These are phyloP conservation scores for Colletotrichum chrysophilum DNA, from an alignment of 2,329 filamentous ascomycete species.

Conservation along the genomic window DNA sequence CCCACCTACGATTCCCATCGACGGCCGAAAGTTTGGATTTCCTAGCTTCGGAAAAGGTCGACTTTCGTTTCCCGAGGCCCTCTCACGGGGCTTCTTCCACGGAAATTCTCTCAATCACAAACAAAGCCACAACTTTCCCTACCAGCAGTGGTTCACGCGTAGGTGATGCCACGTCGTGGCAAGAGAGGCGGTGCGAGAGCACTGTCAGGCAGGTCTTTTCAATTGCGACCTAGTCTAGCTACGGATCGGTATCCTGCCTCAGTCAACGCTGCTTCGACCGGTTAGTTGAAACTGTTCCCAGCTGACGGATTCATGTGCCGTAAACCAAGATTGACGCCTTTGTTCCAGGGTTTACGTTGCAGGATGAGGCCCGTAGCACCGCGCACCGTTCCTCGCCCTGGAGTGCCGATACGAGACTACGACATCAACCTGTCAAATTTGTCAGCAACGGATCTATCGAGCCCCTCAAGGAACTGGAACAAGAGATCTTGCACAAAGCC, in stretches of 20 bases:
- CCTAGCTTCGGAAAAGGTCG: not conserved
- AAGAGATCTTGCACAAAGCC: slow-evolving; percentile 25
- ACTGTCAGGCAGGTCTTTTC: not conserved
- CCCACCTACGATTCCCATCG: not conserved
- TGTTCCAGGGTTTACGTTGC: slow-evolving; percentile 20
- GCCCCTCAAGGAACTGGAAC: slow-evolving; percentile 48
- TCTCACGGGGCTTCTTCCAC: not conserved
- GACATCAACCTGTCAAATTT: slow-evolving; percentile 55
- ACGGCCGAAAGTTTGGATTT: not conserved
- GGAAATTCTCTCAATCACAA: not conserved
- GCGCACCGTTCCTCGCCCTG: slow-evolving; percentile 41
- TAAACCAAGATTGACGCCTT: not conserved
- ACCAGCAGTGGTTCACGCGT: not conserved
- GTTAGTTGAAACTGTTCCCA: not conserved
- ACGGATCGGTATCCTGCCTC: not conserved
- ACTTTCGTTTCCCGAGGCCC: not conserved
- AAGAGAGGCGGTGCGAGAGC: slow-evolving; percentile 9
- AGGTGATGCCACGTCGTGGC: slow-evolving; percentile 14
- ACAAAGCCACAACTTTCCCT: not conserved
- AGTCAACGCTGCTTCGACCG: not conserved
- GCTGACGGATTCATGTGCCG: not conserved
- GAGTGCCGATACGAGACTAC: slow-evolving; percentile 45
- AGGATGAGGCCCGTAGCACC: slow-evolving; percentile 28
- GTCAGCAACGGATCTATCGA: slow-evolving; percentile 58
- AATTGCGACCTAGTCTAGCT: not conserved